A percentile compares a stretch with the other conserved stretches of the same genome.
Conservation (phyloP, 2,329 filamentous ascomycete species). For the Dactylellina drechsleri region DNA sequence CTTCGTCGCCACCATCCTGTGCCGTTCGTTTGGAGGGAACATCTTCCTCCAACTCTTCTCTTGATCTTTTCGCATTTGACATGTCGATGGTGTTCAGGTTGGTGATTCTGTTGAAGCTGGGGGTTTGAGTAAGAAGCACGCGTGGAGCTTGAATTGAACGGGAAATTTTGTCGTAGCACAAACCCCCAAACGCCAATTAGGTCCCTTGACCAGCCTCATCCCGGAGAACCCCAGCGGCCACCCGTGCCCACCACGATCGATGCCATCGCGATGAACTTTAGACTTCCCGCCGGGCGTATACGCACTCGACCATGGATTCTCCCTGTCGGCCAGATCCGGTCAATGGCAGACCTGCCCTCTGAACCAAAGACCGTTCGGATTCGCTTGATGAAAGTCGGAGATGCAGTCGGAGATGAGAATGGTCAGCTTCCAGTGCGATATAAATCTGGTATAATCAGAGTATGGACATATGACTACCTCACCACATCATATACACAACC, state of each 20-base stretch:
- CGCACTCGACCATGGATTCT: neutral
- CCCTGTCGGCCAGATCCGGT: too few relatives aligned
- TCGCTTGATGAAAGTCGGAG: too few relatives aligned
- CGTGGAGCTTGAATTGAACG: constrained; percentile 8
- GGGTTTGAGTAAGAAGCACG: neutral
- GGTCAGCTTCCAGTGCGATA: too few relatives aligned
- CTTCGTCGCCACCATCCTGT: constrained; percentile 25
- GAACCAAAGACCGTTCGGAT: too few relatives aligned
- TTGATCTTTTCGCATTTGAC: constrained; percentile 34
- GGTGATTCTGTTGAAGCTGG: neutral
- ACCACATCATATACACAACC: too few relatives aligned
- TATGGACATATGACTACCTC: too few relatives aligned
- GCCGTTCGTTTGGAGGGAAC: constrained; percentile 40
- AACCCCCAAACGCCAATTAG: neutral
- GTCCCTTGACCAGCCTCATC: neutral
- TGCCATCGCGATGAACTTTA: neutral
- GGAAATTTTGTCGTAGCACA: constrained; percentile 4
- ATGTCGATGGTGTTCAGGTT: constrained; percentile 2
- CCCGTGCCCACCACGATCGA: neutral
- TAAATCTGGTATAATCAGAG: too few relatives aligned
- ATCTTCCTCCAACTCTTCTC: constrained; percentile 45
- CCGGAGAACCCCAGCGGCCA: neutral
- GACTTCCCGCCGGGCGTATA: neutral
- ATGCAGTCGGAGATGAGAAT: too few relatives aligned
- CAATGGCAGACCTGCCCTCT: too few relatives aligned